Base-by-base conservation (phyloP, 1,284 basidiomycete genomes). In the Puccinia coronata region DNA sequence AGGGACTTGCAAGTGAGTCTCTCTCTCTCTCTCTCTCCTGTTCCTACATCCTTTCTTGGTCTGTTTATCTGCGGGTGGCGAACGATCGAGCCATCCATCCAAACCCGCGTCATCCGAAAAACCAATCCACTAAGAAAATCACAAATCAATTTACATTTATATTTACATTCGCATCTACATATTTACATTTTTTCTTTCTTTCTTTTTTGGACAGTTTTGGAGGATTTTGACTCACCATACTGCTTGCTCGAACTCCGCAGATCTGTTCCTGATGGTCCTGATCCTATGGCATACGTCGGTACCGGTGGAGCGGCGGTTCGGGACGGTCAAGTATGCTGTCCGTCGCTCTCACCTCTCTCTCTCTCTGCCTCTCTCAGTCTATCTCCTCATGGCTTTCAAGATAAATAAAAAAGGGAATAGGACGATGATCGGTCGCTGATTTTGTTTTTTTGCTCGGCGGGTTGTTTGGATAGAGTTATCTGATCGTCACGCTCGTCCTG, bases 291-390 rank as follows among this genome's bases (percentile, higher is more conserved):
- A 70, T 59, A 43, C 36, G 36, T 69, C 76, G 25, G 49, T 79
- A 12, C 28, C 63, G 4, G 51, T 79, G 25, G 76, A 79, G 36
- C 16, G 76, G 16, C 23, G 63, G 47, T 79, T 79, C 36, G 76
- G 76, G 43, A 69, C 49, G 14, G 65, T 71, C n/a, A 79, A 79
- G 76, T 79, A 79, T 79, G 76, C 76, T 79, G 76, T 79, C 65
- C 76, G 76, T 79, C 34, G 28, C 28, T 39, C 25, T 14, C 25
- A 28, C 71, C 28, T 47, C 18, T n/a, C 43, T 6, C n/a, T 47
- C 28, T 8, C 36, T 25, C 28, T 14, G 18, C 51, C 49, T 47
- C 41, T 31, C 28, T 14, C 59, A 47, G 31, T 1, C 12, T 20
- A 3, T 70, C 41, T 9, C 47, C 43, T 70, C 25, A 70, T n/a